Percentiles rank a stretch among this genome's conserved stretches.
These are phyloP conservation scores for Daldinia loculata DNA, from an alignment of 495 filamentous ascomycete genomes.

Conservation along the genomic window DNA sequence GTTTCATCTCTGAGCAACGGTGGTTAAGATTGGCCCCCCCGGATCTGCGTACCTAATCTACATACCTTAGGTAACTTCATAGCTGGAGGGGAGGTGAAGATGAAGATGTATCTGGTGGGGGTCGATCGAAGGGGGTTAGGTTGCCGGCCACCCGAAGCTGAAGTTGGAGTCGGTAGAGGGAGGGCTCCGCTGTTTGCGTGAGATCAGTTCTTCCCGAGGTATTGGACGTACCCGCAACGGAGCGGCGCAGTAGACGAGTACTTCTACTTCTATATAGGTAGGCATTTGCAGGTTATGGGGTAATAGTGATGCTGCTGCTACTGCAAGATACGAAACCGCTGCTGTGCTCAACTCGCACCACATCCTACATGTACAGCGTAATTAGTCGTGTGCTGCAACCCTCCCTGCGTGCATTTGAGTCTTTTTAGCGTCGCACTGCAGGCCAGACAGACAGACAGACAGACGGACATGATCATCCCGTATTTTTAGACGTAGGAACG, in stretches of 20 bases:
- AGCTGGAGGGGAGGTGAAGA: neutral
- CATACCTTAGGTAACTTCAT: neutral
- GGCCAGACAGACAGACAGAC: neutral
- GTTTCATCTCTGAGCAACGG: conserved; percentile 35
- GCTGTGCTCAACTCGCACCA: conserved; percentile 5
- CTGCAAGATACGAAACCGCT: neutral
- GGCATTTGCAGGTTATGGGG: too few relatives aligned
- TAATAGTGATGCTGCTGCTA: too few relatives aligned
- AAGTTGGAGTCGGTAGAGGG: conserved; percentile 5
- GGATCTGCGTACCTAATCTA: conserved; percentile 20
- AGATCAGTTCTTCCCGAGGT: conserved; percentile 4
- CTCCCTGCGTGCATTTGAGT: conserved; percentile 14
- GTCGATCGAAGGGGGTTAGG: conserved; percentile 22
- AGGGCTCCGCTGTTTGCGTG: too few relatives aligned
- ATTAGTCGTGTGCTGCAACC: conserved; percentile 16
- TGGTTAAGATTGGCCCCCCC: conserved; percentile 14
- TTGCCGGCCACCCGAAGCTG: conserved; percentile 32
- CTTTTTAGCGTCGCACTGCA: conserved; percentile 27
- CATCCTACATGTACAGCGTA: conserved; percentile 4
- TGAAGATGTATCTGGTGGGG: conserved; percentile 20
- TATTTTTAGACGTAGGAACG: conserved; percentile 36
- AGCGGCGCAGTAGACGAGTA: conserved; percentile 5
- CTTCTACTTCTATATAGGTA: neutral
- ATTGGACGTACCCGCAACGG: conserved; percentile 1
- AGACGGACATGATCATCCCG: conserved; percentile 4